phyloP scores from a whole-genome alignment of 805 yeast genomes.

The Spathaspora passalidarum region DNA sequence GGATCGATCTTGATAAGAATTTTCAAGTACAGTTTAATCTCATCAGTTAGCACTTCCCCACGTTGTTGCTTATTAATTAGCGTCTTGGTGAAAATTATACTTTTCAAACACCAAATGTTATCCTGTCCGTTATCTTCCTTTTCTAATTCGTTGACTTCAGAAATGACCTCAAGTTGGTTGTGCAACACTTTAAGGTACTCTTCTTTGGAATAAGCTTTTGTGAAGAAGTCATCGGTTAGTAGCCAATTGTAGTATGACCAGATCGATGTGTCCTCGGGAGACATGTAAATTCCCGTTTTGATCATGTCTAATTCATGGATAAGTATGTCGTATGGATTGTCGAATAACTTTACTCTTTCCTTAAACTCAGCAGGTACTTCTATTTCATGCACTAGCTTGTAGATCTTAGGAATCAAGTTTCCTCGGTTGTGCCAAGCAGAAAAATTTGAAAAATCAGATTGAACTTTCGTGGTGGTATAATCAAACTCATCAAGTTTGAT shows the following conservation, averaged over 20 bases:
- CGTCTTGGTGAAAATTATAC: slow-evolving; percentile 46
- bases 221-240: slow-evolving; percentile 41
- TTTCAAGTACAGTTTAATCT: slow-evolving; percentile 33
- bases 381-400: slow-evolving; percentile 16
- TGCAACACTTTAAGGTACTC: slow-evolving; percentile 37
- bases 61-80: slow-evolving; percentile 14
- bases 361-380: neutral
- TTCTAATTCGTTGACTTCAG: slow-evolving; percentile 71
- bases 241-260: slow-evolving; percentile 92
- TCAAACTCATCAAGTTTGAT: slow-evolving; percentile 55
- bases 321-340: slow-evolving; percentile 36
- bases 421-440: slow-evolving; percentile 95
- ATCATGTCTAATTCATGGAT: slow-evolving; percentile 61
- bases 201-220: slow-evolving; percentile 17
- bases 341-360: slow-evolving; percentile 19
- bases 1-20: slow-evolving; percentile 59
- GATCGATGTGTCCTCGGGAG: slow-evolving; percentile 89
- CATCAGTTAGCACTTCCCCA: slow-evolving; percentile 18
- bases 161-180: slow-evolving; percentile 45
- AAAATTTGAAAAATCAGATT: slow-evolving; percentile 82
- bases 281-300: slow-evolving; percentile 85
- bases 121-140: slow-evolving; percentile 55
- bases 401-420: slow-evolving; percentile 57
- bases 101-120: slow-evolving; percentile 75
- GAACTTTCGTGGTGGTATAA: slow-evolving; percentile 76